These are phyloP conservation scores for Emericellopsis terricola DNA, from an alignment of 495 filamentous ascomycete species.

Conservation along the genomic window DNA sequence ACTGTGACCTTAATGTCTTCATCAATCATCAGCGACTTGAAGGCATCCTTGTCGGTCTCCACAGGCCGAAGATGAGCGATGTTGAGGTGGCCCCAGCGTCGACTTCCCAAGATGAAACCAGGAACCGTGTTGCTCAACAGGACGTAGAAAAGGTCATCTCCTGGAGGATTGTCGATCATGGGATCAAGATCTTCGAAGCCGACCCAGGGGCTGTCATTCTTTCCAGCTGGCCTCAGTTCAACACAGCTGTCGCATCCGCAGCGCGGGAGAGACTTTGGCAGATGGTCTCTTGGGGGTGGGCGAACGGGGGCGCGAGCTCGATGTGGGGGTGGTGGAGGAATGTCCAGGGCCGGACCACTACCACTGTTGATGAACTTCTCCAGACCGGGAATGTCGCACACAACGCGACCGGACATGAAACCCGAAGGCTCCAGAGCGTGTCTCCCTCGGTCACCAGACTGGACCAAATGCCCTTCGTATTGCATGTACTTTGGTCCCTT, in stretches of 20 bases:
- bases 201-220: slow-evolving; percentile 9
- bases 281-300: slow-evolving; percentile 9
- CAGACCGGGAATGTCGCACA: slow-evolving; percentile 18
- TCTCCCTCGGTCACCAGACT: slow-evolving; percentile 3
- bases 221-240: slow-evolving; percentile 1
- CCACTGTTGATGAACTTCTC: slow-evolving; percentile 8
- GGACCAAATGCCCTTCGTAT: slow-evolving; percentile 14
- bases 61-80: slow-evolving; percentile 7
- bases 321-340: no score
- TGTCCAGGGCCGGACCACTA: no score
- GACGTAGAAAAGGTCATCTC: slow-evolving; percentile 14
- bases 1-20: slow-evolving; percentile 20
- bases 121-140: slow-evolving; percentile 14
- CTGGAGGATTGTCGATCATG: slow-evolving; percentile 8
- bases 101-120: slow-evolving; percentile 18
- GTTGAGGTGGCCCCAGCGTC: slow-evolving; percentile 17
- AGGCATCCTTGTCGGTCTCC: slow-evolving; percentile 12
- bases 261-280: slow-evolving; percentile 13
- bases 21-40: slow-evolving; percentile 22
- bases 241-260: slow-evolving; percentile 15
- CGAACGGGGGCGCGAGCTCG: slow-evolving; percentile 1
- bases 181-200: slow-evolving; percentile 18
- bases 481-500: slow-evolving; percentile 17
- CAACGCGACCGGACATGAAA: slow-evolving; percentile 17
- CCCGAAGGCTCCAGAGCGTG: slow-evolving; percentile 3